Evolutionary conservation across 2,329 filamentous ascomycete species (phyloP), one percentile per base, ranked within the genome.

Genomic region (Fonsecaea pedrosoi): DNA sequence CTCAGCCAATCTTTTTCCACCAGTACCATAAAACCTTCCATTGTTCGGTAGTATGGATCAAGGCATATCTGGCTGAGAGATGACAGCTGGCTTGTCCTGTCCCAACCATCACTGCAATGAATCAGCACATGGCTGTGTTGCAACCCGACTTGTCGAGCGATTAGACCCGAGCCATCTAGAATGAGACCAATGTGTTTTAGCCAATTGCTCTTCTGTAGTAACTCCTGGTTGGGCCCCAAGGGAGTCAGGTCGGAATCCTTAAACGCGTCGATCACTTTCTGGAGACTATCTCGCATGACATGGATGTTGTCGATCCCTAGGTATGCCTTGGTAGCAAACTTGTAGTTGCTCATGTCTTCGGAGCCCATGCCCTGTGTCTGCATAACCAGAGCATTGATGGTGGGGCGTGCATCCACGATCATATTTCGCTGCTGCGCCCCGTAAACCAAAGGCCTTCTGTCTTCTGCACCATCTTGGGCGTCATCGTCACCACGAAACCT

Each of bases 51-150:
- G 78, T 96, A 97, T 0, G 95, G 95, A 75, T 99, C 95, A 8
- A 99, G 85, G 82, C 97, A 94, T 45, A 99, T 85, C 79, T 99
- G 94, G 64, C 93, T 90, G 64, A 99, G 81, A 4, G 94, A 93
- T 74, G 94, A 96, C 60, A 99, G 85, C 80, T 99, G 95, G 74
- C 93, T 94, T 7, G 95, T 99, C 59, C 95, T 90, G 79, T 99
- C 95, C 95, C 95, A 99, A 3, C 95, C 95, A 78, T 99, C 95
- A 1, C 95, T 98, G 79, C 95, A 99, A 79, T 99, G 95, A 57
- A 99, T 97, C 54, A 99, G 82, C 10, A 96, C 94, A 77, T 99
- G 93, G 1, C 94, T 97, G 75, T 97, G 94, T 71, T 92, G 91
- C 65, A 98, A 89, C 35, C 93, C 95, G 38, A 99, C 89, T 73